Evolutionary conservation across 2,329 filamentous ascomycete genomes (phyloP).

Genomic region (Ceratocystis cacaofunesta): DNA sequence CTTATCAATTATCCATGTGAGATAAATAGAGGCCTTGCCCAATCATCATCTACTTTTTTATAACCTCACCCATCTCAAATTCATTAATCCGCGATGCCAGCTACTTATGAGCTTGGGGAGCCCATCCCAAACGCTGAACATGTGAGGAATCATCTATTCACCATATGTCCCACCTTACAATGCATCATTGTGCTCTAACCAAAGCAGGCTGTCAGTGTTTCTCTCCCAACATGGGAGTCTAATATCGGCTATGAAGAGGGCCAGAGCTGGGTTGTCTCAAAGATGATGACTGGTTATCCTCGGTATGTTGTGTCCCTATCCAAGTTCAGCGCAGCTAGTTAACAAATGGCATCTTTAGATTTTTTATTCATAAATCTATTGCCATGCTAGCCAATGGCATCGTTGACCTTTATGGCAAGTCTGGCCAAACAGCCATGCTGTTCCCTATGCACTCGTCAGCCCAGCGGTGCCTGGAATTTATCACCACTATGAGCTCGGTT

Average conservation of each 20-base stretch:
- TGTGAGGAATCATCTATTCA: constrained; percentile 34
- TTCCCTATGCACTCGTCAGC: constrained; percentile 62
- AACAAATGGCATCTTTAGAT: constrained; percentile 35
- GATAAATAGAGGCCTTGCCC: not conserved
- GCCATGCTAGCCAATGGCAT: constrained; percentile 57
- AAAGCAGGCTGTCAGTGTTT: constrained; percentile 79
- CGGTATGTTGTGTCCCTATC: constrained; percentile 34
- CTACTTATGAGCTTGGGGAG: constrained; percentile 42
- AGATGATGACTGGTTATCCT: constrained; percentile 84
- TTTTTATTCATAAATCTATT: constrained; percentile 82
- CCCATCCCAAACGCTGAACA: constrained; percentile 68
- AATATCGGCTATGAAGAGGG: constrained; percentile 94
- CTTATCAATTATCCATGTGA: not conserved
- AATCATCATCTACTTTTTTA: not conserved
- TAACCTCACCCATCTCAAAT: not conserved
- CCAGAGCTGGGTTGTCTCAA: constrained; percentile 66
- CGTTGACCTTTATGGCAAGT: constrained; percentile 44
- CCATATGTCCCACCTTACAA: no score
- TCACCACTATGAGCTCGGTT: constrained; percentile 34
- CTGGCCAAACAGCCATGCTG: constrained; percentile 58
- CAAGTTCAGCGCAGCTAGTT: not conserved
- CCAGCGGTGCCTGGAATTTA: constrained; percentile 59
- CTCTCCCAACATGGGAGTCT: constrained; percentile 78
- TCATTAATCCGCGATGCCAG: constrained; percentile 27
- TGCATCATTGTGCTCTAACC: no score